Conservation (phyloP, 257 asterid species). For the Solanum chmielewskii region DNA sequence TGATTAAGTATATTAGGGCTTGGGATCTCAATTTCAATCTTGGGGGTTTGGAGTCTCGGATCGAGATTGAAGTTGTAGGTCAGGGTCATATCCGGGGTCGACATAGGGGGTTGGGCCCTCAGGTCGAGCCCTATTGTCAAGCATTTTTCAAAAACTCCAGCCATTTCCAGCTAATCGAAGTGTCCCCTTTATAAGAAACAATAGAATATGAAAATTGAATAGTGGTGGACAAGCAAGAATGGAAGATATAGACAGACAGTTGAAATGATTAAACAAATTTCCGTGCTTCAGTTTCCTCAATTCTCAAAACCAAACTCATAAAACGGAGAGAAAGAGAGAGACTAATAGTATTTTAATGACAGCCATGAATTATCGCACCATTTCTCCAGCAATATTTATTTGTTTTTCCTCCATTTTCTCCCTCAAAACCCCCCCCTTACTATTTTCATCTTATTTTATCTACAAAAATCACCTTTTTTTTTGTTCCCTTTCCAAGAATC, state of each 20-base stretch:
- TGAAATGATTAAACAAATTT: background rate
- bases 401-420: constrained; percentile 39
- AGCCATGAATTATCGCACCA: constrained; percentile 38
- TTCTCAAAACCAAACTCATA: background rate
- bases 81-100: too few relatives aligned
- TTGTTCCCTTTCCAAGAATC: background rate
- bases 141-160: background rate
- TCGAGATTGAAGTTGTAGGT: too few relatives aligned
- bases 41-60: too few relatives aligned
- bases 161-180: background rate
- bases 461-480: background rate
- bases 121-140: background rate
- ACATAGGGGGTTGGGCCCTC: too few relatives aligned
- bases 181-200: background rate
- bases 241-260: background rate
- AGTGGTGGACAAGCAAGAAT: background rate
- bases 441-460: constrained; percentile 1
- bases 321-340: background rate
- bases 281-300: background rate
- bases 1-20: too few relatives aligned
- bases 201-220: background rate
- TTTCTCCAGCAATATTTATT: constrained; percentile 17
- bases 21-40: too few relatives aligned
- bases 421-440: background rate
- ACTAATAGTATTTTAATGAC: constrained; percentile 8